These are phyloP conservation scores for Holtermanniella nyarrowii DNA, from an alignment of 768 basidiomycete species.

Conservation along the genomic window DNA sequence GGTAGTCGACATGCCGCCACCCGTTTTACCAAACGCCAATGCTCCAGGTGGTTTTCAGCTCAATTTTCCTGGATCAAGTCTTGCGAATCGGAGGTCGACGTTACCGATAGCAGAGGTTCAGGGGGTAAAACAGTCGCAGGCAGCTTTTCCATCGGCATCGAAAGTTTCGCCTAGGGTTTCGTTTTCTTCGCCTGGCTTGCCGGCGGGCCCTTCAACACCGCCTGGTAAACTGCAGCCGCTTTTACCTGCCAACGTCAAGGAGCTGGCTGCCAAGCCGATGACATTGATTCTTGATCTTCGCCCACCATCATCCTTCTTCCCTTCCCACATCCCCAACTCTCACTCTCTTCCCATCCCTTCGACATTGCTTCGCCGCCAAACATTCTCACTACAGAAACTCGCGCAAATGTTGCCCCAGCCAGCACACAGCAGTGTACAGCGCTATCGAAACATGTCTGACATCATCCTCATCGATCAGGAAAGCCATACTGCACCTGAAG, in stretches of 20 bases:
- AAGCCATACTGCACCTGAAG: constrained; percentile 51
- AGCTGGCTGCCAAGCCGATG: constrained; percentile 9
- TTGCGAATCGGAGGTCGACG: background rate
- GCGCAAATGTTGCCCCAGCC: constrained; percentile 63
- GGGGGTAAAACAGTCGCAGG: background rate
- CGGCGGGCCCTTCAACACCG: constrained; percentile 1
- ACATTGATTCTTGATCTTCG: constrained; percentile 77
- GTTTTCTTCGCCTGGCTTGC: background rate
- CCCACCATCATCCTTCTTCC: constrained; percentile 61
- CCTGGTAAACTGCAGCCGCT: constrained; percentile 15
- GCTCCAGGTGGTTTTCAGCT: background rate
- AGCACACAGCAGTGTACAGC: constrained; percentile 29
- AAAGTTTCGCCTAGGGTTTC: background rate
- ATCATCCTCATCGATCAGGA: constrained; percentile 85
- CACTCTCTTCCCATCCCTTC: constrained; percentile 86
- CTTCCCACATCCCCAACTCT: constrained; percentile 57
- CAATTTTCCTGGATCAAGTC: background rate
- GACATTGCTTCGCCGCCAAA: constrained; percentile 81
- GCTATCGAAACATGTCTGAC: constrained; percentile 34
- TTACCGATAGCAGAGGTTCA: background rate
- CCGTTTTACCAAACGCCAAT: background rate
- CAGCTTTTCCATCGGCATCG: background rate
- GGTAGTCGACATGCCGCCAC: background rate
- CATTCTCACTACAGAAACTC: constrained; percentile 69
- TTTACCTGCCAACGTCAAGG: constrained; percentile 3